These are phyloP conservation scores for Keithomyces neogunnii DNA, from an alignment of 2,329 filamentous ascomycete species.

Conservation along the genomic window DNA sequence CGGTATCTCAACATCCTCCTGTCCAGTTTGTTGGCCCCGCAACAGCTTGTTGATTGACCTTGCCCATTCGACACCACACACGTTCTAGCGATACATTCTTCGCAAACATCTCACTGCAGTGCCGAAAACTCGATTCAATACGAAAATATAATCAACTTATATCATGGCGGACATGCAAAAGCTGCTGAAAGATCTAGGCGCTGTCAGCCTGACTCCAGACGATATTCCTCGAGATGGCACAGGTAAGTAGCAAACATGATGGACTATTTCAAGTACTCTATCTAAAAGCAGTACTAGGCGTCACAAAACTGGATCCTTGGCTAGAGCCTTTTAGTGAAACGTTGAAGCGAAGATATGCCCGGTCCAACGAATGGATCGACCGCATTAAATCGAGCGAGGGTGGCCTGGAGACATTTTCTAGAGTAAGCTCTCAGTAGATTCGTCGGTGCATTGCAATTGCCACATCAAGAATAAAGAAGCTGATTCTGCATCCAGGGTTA, in stretches of 20 bases:
- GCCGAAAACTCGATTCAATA: not conserved
- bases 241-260: constrained; percentile 36
- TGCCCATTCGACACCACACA: not conserved
- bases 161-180: constrained; percentile 6
- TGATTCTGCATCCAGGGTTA: constrained; percentile 53
- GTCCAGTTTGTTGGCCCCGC: not conserved
- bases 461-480: not conserved
- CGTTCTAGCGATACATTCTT: not conserved
- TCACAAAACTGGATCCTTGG: constrained; percentile 81
- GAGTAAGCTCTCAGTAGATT: constrained; percentile 37
- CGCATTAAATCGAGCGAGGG: constrained; percentile 77
- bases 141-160: not conserved
- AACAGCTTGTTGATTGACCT: not conserved
- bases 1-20: too few relatives aligned
- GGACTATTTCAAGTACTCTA: not conserved
- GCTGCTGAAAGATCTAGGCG: not conserved
- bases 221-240: constrained; percentile 61
- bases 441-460: not conserved
- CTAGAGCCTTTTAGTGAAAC: constrained; percentile 75
- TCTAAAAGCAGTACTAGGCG: constrained; percentile 47
- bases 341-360: constrained; percentile 67
- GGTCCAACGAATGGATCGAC: constrained; percentile 80
- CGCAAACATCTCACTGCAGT: not conserved
- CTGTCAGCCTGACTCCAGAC: constrained; percentile 31
- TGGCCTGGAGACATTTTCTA: constrained; percentile 84